Evolutionary conservation across 768 basidiomycete species (phyloP).

Genomic region (Leucocoprinus leucothites): DNA sequence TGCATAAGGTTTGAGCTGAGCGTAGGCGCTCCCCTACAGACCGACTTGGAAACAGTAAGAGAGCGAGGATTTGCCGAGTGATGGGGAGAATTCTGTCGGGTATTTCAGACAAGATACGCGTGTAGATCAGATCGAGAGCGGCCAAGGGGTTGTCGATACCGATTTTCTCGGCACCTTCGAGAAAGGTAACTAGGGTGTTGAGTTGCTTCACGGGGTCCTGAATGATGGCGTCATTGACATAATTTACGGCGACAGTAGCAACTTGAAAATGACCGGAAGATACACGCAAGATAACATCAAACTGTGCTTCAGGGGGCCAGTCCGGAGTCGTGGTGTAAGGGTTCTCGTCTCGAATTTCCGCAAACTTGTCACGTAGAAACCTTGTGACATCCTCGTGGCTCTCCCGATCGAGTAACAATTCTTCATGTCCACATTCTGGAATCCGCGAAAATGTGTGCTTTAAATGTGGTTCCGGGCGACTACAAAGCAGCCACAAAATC

Average conservation of each 20-base stretch:
- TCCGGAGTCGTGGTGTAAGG: not conserved
- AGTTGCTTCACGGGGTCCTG: not conserved
- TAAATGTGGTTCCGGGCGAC: not conserved
- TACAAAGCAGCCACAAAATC: not conserved
- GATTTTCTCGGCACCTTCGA: not conserved
- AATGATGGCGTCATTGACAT: not conserved
- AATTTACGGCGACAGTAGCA: not conserved
- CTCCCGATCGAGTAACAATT: not conserved
- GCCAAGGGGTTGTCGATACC: not conserved
- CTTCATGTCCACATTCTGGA: not conserved
- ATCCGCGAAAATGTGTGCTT: not conserved
- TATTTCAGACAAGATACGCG: not conserved
- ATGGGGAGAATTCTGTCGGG: not conserved
- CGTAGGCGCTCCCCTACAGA: too few relatives aligned
- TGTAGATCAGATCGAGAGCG: slow-evolving; percentile 1
- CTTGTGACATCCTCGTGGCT: not conserved
- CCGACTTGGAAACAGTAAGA: not conserved
- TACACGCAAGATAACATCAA: not conserved
- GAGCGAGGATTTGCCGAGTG: not conserved
- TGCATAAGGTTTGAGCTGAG: not conserved
- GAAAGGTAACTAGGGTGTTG: not conserved
- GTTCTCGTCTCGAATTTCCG: not conserved
- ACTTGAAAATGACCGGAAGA: not conserved
- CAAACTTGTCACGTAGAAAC: not conserved
- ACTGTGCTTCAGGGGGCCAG: not conserved